Conservation (phyloP, 2,329 filamentous ascomycete genomes). For the Talaromyces sp. region DNA sequence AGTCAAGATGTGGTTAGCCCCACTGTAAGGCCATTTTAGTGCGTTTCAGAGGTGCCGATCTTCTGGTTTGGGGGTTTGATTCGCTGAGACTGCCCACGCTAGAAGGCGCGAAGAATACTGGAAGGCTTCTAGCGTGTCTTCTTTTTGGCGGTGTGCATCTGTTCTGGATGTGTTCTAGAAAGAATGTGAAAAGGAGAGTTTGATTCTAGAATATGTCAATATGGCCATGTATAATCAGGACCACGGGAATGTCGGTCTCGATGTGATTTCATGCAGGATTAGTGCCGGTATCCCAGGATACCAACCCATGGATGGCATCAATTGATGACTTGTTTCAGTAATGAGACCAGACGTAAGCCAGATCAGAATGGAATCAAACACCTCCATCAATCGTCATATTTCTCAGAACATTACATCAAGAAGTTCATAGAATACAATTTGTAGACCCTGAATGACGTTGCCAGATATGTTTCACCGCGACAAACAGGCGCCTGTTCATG, state of each 20-base stretch:
- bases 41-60: conserved; percentile 13
- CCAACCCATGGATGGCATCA: not conserved
- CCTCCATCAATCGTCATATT: not conserved
- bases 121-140: not conserved
- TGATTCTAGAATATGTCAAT: not conserved
- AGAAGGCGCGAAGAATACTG: conserved; percentile 3
- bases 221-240: not conserved
- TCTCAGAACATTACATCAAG: no score
- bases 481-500: not conserved
- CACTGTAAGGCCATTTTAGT: not conserved
- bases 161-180: not conserved
- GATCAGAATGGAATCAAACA: not conserved
- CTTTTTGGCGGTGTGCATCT: not conserved
- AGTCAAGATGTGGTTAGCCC: no score
- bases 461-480: not conserved
- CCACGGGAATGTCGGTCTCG: not conserved
- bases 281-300: not conserved
- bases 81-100: not conserved
- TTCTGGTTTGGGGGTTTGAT: not conserved
- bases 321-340: not conserved
- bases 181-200: not conserved
- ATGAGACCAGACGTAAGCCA: no score
- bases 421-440: no score
- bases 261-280: not conserved
- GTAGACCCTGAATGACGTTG: not conserved